These are phyloP conservation scores for Zopfochytrium polystomum DNA, from an alignment of 371 early-diverging fungal genomes.

Conservation along the genomic window DNA sequence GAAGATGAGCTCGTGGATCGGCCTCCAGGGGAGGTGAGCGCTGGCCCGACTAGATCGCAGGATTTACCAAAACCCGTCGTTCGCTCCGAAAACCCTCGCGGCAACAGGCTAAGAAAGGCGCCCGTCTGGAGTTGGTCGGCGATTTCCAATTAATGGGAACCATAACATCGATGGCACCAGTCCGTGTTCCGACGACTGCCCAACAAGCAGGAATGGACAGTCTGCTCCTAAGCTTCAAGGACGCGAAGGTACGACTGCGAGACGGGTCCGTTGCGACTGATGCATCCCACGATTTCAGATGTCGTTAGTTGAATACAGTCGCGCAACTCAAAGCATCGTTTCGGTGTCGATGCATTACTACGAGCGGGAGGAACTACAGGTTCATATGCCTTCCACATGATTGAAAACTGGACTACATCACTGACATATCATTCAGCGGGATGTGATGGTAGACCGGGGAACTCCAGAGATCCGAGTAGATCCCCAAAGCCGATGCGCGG, in stretches of 20 bases:
- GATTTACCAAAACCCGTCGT: background rate
- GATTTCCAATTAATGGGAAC: conserved; percentile 77
- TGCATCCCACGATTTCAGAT: conserved; percentile 52
- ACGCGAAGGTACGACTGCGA: conserved; percentile 78
- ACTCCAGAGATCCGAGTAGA: conserved; percentile 46
- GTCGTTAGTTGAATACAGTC: conserved; percentile 86
- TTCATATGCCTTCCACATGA: background rate
- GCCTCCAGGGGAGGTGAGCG: background rate
- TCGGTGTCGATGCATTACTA: conserved; percentile 96
- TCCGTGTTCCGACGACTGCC: conserved; percentile 64
- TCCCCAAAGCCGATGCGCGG: conserved; percentile 78
- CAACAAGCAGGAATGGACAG: conserved; percentile 68
- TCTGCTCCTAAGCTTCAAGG: conserved; percentile 80
- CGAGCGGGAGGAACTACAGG: conserved; percentile 89
- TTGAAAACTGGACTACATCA: no score
- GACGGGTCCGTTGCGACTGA: background rate
- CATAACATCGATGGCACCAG: conserved; percentile 73
- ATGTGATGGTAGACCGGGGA: conserved; percentile 23
- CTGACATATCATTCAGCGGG: conserved; percentile 23
- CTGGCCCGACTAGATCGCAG: background rate
- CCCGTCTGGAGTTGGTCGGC: conserved; percentile 70
- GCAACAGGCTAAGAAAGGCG: conserved; percentile 46
- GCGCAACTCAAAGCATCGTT: conserved; percentile 67
- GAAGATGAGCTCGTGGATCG: conserved; percentile 45
- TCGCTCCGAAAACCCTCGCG: background rate